Percentiles rank a stretch among this genome's conserved stretches.
phyloP scores from a whole-genome alignment of 371 early-diverging fungal species.

The Blyttiomyces sp. region DNA sequence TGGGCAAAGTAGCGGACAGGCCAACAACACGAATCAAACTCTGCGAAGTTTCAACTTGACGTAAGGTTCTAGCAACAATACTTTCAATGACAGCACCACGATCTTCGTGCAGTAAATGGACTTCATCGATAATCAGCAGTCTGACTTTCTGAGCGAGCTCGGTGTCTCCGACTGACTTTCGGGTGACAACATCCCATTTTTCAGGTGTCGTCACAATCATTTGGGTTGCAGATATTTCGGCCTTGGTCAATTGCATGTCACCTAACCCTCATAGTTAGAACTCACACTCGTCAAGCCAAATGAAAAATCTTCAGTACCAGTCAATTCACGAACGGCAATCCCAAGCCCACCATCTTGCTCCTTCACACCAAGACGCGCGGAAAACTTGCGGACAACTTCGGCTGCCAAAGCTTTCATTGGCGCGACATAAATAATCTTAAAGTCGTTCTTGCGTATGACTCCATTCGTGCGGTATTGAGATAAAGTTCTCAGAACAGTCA shows the following conservation, averaged over 20 bases:
- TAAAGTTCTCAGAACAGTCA: constrained; percentile 81
- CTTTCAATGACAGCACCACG: constrained; percentile 98
- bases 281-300: too few relatives aligned
- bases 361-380: constrained; percentile 59
- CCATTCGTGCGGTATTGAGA: constrained; percentile 55
- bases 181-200: constrained; percentile 99
- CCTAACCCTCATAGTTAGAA: constrained; percentile 39
- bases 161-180: constrained; percentile 89
- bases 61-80: constrained; percentile 92
- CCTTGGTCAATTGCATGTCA: constrained; percentile 94
- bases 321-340: constrained; percentile 85
- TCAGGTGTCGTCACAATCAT: constrained; percentile 99
- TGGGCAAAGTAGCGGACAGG: constrained; percentile 99
- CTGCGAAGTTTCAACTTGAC: constrained; percentile 86
- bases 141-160: constrained; percentile 86
- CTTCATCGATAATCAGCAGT: constrained; percentile 98
- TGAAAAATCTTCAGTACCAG: too few relatives aligned
- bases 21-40: constrained; percentile 97
- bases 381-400: constrained; percentile 94
- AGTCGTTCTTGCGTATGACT: constrained; percentile 50
- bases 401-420: constrained; percentile 99
- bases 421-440: constrained; percentile 98
- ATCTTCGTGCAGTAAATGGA: constrained; percentile 98
- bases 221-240: constrained; percentile 87
- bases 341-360: constrained; percentile 70